Base-by-base conservation (phyloP, 768 basidiomycete species). In the Rhizopogon vesiculosus region DNA sequence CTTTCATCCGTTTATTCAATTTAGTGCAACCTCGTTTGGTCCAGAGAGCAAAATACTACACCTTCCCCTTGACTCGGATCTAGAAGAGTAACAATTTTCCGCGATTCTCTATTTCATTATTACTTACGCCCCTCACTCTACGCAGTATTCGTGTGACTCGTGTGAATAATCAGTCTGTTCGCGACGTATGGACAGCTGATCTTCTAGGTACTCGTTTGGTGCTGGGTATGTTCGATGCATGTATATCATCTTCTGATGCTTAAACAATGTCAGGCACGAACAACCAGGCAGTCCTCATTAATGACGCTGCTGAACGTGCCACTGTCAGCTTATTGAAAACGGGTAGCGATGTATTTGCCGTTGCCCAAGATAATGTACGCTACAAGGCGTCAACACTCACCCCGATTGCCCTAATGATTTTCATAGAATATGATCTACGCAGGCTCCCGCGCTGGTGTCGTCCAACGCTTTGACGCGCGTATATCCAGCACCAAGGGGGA, bases 321-420 rank as follows among this genome's bases (percentile, higher is more conserved):
- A 67, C 69, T 13, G 62, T 78, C 2, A 69, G 72, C 51, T 61
- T 68, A 56, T 64, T 89, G 9, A 67, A 74, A 28, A 86, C 85
- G 3, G 60, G 74, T 18, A 87, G 85, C 52, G 86, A 88, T 61
- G 82, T 87, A 0, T 81, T 89, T 59, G 68, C 86, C 3, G 69
- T 87, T n/a, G 65, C 74, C 45, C 83, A 83, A 61, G 65, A 73
- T 45, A 69, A 77, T 50, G 86, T 86, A 42, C 5, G 74, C 62
- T 7, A 18, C 22, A 8, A 8, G 15, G 19, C 0, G 35, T 38
- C 35, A 16, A 33, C 40, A 7, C 0, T 28, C 8, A 25, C 52
- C 16, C 25, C 22, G 25, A 10, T 7, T 28, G 19, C 22, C 18
- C 31, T 55, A 5, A 42, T 45, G 0, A 12, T 57, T 51, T 31